These are phyloP conservation scores for Hypoxylon sp. DNA, from an alignment of 2,329 filamentous ascomycete genomes.

Conservation along the genomic window DNA sequence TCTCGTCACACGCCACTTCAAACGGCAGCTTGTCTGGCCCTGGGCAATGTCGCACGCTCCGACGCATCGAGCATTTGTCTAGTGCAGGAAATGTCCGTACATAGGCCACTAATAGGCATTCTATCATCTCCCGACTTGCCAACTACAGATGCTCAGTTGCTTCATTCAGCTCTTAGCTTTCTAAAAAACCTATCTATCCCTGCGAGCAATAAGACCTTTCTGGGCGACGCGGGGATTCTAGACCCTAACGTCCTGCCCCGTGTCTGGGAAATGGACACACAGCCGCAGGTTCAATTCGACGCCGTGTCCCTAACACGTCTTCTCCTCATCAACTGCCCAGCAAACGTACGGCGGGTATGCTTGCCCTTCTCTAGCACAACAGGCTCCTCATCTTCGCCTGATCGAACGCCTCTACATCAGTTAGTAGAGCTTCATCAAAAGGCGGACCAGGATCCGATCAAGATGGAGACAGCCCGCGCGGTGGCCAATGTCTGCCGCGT, in stretches of 20 bases:
- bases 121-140: constrained; percentile 57
- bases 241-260: constrained; percentile 63
- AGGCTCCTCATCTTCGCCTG: not conserved
- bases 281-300: constrained; percentile 72
- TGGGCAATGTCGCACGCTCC: constrained; percentile 74
- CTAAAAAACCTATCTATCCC: constrained; percentile 77
- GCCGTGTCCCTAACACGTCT: constrained; percentile 71
- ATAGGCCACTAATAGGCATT: constrained; percentile 62
- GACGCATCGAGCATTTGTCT: constrained; percentile 68
- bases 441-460: constrained; percentile 68
- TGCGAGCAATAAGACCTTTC: constrained; percentile 64
- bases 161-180: constrained; percentile 71
- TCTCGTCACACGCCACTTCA: constrained; percentile 61
- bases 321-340: constrained; percentile 66
- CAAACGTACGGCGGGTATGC: constrained; percentile 68
- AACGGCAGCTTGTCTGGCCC: constrained; percentile 70
- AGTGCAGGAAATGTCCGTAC: constrained; percentile 61
- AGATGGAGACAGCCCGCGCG: constrained; percentile 71
- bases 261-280: constrained; percentile 67
- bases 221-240: constrained; percentile 64
- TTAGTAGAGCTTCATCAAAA: constrained; percentile 60
- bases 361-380: constrained; percentile 46
- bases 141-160: constrained; percentile 63
- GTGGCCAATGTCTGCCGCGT: constrained; percentile 68
- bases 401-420: constrained; percentile 56